Evolutionary conservation across 2,329 filamentous ascomycete genomes (phyloP), one percentile per base, ranked within the genome.

Genomic region (Cladophialophora bantiana): DNA sequence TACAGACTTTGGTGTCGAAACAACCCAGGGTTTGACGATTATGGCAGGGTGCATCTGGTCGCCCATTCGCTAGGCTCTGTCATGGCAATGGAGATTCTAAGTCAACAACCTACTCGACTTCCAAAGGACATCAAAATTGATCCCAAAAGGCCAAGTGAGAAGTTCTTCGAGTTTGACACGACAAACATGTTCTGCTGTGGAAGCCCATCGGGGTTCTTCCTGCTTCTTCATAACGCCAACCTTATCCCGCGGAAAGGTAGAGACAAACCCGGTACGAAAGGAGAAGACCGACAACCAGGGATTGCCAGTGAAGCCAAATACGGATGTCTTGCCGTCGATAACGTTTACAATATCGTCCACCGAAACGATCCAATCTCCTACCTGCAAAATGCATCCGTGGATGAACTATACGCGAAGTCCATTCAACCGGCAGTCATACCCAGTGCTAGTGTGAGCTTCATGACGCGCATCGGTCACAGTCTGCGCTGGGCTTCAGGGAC

Each of bases 1-100:
- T 98, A 97, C 76, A 88, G 91, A 18, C 84, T 98, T 1, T 99
- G 95, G 95, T 97, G 94, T 75, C 85, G 86, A 55, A 97, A 98
- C 76, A 98, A 99, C 70, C 91, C 93, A 0, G 91, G 89, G 0
- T 99, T 99, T 74, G 83, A 89, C 9, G 83, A 91, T 20, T 84
- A 87, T 67, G 95, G 95, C 6, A 89, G 92, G 7, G 93, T 98
- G 0, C 95, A 99, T 78, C 81, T 99, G 4, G 90, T 99, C 68
- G 95, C 91, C 0, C 95, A 99, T 77, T 97, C 94, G 0, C 85
- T 99, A 0, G 95, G 95, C 10, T 97, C 92, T 72, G 93, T 93
- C 45, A 98, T 99, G 92, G 90, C 94, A 2, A 82, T 97, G 42
- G 95, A 99, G 71, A 90, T 98, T 38, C 83, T 99, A 7, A 96